Percentiles rank a stretch among this genome's conserved stretches.
Conservation (phyloP, 176 grass and related monocot genomes). For the Alopecurus myosuroides region DNA sequence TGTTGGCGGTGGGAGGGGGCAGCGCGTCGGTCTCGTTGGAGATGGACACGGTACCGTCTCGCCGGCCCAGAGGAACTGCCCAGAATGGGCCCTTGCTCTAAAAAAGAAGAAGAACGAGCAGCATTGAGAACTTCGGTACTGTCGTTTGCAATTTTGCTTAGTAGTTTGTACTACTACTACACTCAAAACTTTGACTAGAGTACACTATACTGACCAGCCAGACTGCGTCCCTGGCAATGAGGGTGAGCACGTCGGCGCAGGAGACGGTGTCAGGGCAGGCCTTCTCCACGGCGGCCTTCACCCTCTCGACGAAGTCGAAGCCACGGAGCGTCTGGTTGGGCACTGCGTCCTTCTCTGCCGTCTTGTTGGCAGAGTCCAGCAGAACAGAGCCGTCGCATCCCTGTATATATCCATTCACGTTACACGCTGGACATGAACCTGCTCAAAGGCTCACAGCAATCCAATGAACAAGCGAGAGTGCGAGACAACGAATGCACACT, state of each 20-base stretch:
- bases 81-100: conserved; percentile 79
- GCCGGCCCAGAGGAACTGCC: conserved; percentile 60
- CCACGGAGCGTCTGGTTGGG: conserved; percentile 73
- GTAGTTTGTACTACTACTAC: not conserved
- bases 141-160: not conserved
- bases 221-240: conserved; percentile 68
- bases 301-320: conserved; percentile 54
- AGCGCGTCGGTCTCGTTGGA: conserved; percentile 51
- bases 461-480: too few relatives aligned
- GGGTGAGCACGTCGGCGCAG: conserved; percentile 73
- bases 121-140: not conserved
- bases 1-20: conserved; percentile 50
- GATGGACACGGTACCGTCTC: conserved; percentile 57
- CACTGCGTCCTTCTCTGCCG: conserved; percentile 57
- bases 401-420: conserved; percentile 8
- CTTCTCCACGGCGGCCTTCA: conserved; percentile 70
- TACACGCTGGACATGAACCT: too few relatives aligned
- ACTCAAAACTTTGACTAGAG: too few relatives aligned
- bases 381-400: conserved; percentile 87
- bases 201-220: conserved; percentile 44
- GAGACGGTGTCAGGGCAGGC: conserved; percentile 70
- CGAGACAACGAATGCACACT: too few relatives aligned
- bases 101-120: not conserved
- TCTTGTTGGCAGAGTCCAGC: conserved; percentile 33
- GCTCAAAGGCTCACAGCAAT: too few relatives aligned